Base-by-base conservation (phyloP, 805 yeast species). In the Hanseniaspora valbyensis region DNA sequence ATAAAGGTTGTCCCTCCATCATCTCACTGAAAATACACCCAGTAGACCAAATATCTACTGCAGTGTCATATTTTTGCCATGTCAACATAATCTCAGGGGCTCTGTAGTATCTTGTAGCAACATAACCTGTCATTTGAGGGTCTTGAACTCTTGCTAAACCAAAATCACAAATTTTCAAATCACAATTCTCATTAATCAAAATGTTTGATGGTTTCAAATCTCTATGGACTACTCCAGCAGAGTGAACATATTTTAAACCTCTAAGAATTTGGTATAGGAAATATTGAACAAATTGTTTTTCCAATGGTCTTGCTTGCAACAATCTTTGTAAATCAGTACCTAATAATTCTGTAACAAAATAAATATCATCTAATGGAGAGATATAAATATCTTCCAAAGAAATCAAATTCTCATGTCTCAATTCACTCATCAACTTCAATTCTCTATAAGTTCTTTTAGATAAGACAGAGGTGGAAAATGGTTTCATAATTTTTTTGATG, bases 41-140 rank as follows among this genome's bases (percentile, higher is more conserved):
- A 10, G 94, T 95, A 21, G 95, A 83, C 98, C 98, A 90, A 59
- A 90, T 85, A 66, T 90, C 98, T 34, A 90, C 97, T 67, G 89
- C 96, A 8, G 86, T 81, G 61, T 89, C 96, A 68, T 90, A 90
- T 63, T 90, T 87, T 66, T 90, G 98, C 97, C 97, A 90, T 25
- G 96, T 88, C 56, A 90, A 75, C 98, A 90, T 90, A 66, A 90
- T 90, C 65, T 90, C 98, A 1, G 98, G 98, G 0, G 97, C 98
- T 55, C 98, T 77, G 68, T 90, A 90, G 70, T 88, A 90, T 61
- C 98, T 69, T 3, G 98, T 90, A 4, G 95, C 83, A 16, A 90
- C 98, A 65, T 90, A 90, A 9, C 97, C 98, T 0, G 97, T 90
- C 98, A 90, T 90, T 66, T 90, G 97, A 13, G 96, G 96, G 68